Conservation (phyloP, 73 alveolate species). For the Paramecium sonneborni region DNA sequence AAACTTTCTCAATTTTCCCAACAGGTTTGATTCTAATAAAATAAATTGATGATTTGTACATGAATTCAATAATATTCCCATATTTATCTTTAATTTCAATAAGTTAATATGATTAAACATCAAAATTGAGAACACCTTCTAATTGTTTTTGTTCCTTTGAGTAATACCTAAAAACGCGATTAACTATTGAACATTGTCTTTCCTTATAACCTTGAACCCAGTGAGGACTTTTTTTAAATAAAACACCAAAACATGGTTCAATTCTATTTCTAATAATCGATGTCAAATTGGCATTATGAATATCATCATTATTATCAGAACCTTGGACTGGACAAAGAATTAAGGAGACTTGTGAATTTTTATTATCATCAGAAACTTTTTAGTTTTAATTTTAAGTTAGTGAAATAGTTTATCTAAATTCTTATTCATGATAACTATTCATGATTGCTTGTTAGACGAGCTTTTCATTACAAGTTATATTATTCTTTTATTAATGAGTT, state of each 20-base stretch:
- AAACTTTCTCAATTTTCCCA: slow-evolving; percentile 3
- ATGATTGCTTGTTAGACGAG: neutral
- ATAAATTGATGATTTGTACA: neutral
- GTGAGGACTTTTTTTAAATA: slow-evolving; percentile 45
- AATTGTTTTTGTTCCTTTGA: neutral
- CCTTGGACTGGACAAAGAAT: neutral
- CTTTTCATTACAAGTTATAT: neutral
- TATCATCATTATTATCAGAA: neutral
- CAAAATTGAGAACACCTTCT: slow-evolving; percentile 52
- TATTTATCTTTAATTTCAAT: neutral
- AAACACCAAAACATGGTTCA: neutral
- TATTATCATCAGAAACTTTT: neutral
- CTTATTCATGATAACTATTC: neutral
- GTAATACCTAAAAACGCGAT: slow-evolving; percentile 4
- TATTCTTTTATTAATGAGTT: neutral
- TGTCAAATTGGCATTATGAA: neutral
- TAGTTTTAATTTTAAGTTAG: neutral
- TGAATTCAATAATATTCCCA: neutral
- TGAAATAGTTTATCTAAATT: neutral
- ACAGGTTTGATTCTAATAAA: slow-evolving; percentile 1
- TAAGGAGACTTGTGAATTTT: neutral
- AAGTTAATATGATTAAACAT: slow-evolving; percentile 30
- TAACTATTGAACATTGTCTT: neutral
- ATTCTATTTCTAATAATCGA: neutral
- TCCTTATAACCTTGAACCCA: slow-evolving; percentile 40